These are phyloP conservation scores for Microsporum ferrugineum DNA, from an alignment of 2,329 filamentous ascomycete species.

Conservation along the genomic window DNA sequence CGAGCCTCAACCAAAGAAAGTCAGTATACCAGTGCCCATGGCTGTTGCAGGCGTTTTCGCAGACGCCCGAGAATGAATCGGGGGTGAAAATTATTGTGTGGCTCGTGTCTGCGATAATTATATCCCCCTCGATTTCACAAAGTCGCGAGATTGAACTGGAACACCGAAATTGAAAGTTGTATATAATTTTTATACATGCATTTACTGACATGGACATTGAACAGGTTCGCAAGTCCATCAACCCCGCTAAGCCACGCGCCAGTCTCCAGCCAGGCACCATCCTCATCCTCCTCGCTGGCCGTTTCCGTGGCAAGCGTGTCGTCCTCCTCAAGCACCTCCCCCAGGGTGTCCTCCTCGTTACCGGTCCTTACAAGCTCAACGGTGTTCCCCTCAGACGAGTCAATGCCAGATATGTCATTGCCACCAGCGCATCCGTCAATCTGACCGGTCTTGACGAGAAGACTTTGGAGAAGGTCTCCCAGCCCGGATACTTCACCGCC, in stretches of 20 bases:
- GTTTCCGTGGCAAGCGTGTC: slow-evolving; percentile 99
- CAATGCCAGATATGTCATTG: slow-evolving; percentile 41
- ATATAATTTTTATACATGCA: not conserved
- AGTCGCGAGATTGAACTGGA: not conserved
- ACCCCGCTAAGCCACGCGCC: slow-evolving; percentile 73
- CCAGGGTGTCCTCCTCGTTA: slow-evolving; percentile 97
- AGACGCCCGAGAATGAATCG: not conserved
- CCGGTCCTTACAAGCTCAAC: slow-evolving; percentile 99
- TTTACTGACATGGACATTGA: slow-evolving; percentile 5
- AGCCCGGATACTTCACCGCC: slow-evolving; percentile 88
- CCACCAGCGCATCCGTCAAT: slow-evolving; percentile 41
- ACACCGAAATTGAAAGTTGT: not conserved
- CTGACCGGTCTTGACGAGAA: slow-evolving; percentile 66
- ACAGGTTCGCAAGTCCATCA: slow-evolving; percentile 88
- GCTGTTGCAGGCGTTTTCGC: not conserved
- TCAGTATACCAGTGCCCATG: slow-evolving; percentile 47
- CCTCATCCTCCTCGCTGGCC: slow-evolving; percentile 97
- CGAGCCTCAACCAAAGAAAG: slow-evolving; percentile 80
- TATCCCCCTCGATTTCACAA: not conserved
- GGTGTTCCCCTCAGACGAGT: slow-evolving; percentile 86
- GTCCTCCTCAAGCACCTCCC: slow-evolving; percentile 95
- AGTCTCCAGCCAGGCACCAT: slow-evolving; percentile 89
- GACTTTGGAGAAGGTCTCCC: slow-evolving; percentile 69
- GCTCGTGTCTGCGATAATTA: not conserved
- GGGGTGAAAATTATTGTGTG: not conserved